A percentile compares a stretch with the other conserved stretches of the same genome.
These are phyloP conservation scores for Xylariaceae sp. DNA, from an alignment of 2,329 filamentous ascomycete species.

Conservation along the genomic window DNA sequence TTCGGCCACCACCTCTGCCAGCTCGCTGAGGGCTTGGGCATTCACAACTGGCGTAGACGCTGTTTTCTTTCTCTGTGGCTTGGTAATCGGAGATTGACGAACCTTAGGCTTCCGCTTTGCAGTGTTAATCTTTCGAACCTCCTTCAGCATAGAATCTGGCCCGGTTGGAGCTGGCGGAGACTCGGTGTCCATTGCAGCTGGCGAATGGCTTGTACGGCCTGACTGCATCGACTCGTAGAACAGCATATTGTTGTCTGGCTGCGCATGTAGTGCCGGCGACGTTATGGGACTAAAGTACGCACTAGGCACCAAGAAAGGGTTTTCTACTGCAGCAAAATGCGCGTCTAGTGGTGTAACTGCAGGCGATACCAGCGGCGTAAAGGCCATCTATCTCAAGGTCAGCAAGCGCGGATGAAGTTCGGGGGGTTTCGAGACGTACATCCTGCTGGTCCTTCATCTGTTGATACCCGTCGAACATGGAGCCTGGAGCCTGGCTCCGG, in stretches of 20 bases:
- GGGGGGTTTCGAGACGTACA: constrained; percentile 36
- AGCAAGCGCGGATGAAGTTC: constrained; percentile 19
- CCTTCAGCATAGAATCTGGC: constrained; percentile 46
- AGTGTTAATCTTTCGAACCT: constrained; percentile 46
- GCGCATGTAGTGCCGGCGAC: constrained; percentile 72
- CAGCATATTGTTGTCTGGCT: constrained; percentile 49
- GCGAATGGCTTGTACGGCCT: constrained; percentile 41
- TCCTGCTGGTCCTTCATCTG: constrained; percentile 65
- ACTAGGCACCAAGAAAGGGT: constrained; percentile 56
- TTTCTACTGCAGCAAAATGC: constrained; percentile 58
- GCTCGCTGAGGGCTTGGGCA: constrained; percentile 49
- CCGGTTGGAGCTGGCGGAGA: constrained; percentile 33
- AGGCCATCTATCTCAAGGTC: constrained; percentile 54
- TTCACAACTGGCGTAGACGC: constrained; percentile 51
- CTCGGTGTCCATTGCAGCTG: constrained; percentile 52
- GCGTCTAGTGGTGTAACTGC: constrained; percentile 74
- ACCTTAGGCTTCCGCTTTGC: constrained; percentile 51
- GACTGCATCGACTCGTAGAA: constrained; percentile 41
- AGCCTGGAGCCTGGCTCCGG: constrained; percentile 50
- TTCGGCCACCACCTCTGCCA: constrained; percentile 38
- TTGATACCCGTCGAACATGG: constrained; percentile 62
- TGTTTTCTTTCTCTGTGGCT: constrained; percentile 54
- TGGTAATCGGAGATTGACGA: constrained; percentile 68
- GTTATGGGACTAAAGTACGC: constrained; percentile 80
- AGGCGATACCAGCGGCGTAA: constrained; percentile 78